Evolutionary conservation across 192 early-diverging fungal genomes (phyloP), one percentile per base, ranked within the genome.

Genomic region (Backusella tarrabulga): DNA sequence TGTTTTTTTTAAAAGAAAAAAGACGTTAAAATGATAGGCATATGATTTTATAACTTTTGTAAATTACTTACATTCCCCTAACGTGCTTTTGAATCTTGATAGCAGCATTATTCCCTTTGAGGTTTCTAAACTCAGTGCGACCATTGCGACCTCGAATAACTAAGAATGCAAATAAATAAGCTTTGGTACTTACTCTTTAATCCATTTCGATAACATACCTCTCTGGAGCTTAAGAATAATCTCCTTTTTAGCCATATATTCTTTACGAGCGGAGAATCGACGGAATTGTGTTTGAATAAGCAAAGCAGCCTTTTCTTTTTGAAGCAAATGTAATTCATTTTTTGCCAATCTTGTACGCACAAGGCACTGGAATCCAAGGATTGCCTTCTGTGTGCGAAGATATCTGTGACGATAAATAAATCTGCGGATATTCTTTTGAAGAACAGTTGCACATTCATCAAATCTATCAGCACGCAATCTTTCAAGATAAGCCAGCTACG

Each of bases 391-490:
- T 79, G 88, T 76, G 9, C 76, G 81, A 50, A 86, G 73, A 84
- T 88, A 95, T n/a, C 87, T 80, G 26, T 84, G 86, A 72, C 89
- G 88, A 73, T 89, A 86, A 76, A 95, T 83, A 73, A 85, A 88
- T 23, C 93, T 82, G 15, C 93, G 90, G 75, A 94, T 90, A 77
- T 96, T 94, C 84, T 96, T 95, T 83, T 97, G 96, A 80, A 98
- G 93, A 67, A 96, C 67, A 5, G 93, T 91, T 44, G 95, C 96
- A 67, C 94, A 95, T 15, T 83, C 84, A 46, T 92, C 92, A 75
- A 95, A 86, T 23, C 94, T 88, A 76, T 97, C 95, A 11, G 94
- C 84, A 34, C 97, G 90, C 44, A 95, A 84, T 82, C 96, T 98
- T 79, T 99, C 97, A 54, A 96, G 81, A 77, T 87, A 92, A 15